Evolutionary conservation across 768 basidiomycete genomes (phyloP), one percentile per base, ranked within the genome.

Genomic region (Serendipita indica): DNA sequence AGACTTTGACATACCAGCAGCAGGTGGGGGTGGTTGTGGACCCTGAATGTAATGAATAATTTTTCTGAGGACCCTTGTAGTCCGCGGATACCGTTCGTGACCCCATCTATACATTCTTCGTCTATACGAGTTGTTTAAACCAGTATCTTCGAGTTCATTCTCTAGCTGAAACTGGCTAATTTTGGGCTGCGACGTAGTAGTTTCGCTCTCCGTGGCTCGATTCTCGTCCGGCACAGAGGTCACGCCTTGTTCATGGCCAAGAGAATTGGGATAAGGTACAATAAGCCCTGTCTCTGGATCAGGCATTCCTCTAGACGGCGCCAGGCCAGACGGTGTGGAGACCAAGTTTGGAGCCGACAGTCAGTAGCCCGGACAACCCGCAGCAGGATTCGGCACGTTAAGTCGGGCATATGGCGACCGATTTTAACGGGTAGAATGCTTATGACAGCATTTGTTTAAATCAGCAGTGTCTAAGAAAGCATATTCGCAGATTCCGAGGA

Each of bases 151-250:
- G 14, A 10, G 49, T 27, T 27, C 22, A 22, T 6, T 27, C 32
- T 54, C 49, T n/a, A 22, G 20, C 32, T 54, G 49, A 30, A 54
- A 54, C 30, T 54, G 49, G 30, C 22, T 25, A 4, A 54, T 54
- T 54, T 54, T 54, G 10, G 49, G 49, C 10, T n/a, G 20, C 30
- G 7, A 4, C 7, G 49, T 5, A 16, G 49, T 4, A 7, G 49
- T 22, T 33, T 33, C 22, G 22, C 49, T 30, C 49, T 37, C 10
- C 10, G 10, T n/a, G n/a, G 10, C 35, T n/a, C n/a, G 10, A 10
- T 37, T n/a, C n/a, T 10, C 35, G 35, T 37, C 10, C 35, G 35
- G 10, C 35, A 37, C 10, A 37, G 35, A 10, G n/a, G n/a, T 37
- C 35, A n/a, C 10, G 35, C 35, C n/a, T 10, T n/a, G 10, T 10